A percentile compares a stretch with the other conserved stretches of the same genome.
phyloP scores from a whole-genome alignment of 805 yeast genomes.

The Priceomyces medius region DNA sequence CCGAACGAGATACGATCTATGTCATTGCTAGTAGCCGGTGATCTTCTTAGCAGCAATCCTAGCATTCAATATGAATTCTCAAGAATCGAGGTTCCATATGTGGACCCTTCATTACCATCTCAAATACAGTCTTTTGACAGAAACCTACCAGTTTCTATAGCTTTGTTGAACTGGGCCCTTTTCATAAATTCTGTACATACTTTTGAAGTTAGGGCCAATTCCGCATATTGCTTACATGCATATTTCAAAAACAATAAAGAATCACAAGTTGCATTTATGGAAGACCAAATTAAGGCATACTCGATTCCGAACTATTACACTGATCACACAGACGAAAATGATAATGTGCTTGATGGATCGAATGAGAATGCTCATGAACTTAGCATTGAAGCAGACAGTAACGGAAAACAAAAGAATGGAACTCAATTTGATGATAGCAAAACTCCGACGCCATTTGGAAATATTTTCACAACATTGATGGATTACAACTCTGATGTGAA shows the following conservation, averaged over 20 bases:
- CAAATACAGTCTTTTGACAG: constrained; percentile 33
- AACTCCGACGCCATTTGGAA: constrained; percentile 43
- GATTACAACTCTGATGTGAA: constrained; percentile 65
- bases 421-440: constrained; percentile 1
- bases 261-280: constrained; percentile 60
- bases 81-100: constrained; percentile 86
- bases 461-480: constrained; percentile 67
- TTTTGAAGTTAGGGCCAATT: constrained; percentile 77
- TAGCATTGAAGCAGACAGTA: background rate
- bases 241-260: constrained; percentile 64
- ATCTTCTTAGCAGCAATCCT: constrained; percentile 64
- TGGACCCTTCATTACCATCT: constrained; percentile 68
- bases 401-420: constrained; percentile 1
- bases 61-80: constrained; percentile 70
- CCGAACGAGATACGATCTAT: constrained; percentile 65
- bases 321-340: constrained; percentile 7
- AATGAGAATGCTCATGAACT: constrained; percentile 1
- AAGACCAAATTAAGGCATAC: constrained; percentile 57
- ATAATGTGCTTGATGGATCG: constrained; percentile 6
- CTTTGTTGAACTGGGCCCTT: constrained; percentile 81
- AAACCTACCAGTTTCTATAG: constrained; percentile 65
- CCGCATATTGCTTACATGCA: constrained; percentile 63
- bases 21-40: constrained; percentile 76
- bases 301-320: constrained; percentile 23
- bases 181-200: constrained; percentile 77